These are phyloP conservation scores for Scleroderma bovista DNA, from an alignment of 768 basidiomycete species.

Conservation along the genomic window DNA sequence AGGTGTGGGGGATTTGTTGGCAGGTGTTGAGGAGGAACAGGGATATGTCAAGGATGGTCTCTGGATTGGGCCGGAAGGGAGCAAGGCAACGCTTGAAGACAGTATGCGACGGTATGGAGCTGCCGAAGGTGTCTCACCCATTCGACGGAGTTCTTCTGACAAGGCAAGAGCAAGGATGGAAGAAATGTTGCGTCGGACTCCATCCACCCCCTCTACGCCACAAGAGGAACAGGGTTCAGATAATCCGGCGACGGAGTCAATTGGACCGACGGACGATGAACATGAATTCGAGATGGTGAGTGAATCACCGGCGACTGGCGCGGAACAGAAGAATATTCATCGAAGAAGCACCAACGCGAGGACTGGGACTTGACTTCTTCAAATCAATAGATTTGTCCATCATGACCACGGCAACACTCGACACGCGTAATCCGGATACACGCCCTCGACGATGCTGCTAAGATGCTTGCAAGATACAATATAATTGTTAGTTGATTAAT, in stretches of 20 bases:
- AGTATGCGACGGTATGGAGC: neutral
- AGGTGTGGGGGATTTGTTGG: constrained; percentile 73
- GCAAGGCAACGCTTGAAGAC: constrained; percentile 4
- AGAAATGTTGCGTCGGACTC: constrained; percentile 15
- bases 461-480: no score
- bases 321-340: no score
- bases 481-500: no score
- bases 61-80: constrained; percentile 17
- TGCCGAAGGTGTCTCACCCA: neutral
- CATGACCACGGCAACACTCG: no score
- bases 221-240: constrained; percentile 2
- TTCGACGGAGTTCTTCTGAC: constrained; percentile 15
- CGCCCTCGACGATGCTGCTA: no score
- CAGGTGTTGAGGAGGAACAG: constrained; percentile 67
- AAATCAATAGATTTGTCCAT: no score
- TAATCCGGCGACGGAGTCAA: neutral
- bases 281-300: no score
- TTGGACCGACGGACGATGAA: neutral
- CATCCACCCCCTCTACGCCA: constrained; percentile 3
- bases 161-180: constrained; percentile 22
- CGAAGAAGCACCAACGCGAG: no score
- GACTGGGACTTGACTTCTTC: no score
- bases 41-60: constrained; percentile 18
- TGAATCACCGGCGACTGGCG: no score
- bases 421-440: no score